phyloP scores from a whole-genome alignment of 2,329 filamentous ascomycete species.

The Cladosporium sp. region DNA sequence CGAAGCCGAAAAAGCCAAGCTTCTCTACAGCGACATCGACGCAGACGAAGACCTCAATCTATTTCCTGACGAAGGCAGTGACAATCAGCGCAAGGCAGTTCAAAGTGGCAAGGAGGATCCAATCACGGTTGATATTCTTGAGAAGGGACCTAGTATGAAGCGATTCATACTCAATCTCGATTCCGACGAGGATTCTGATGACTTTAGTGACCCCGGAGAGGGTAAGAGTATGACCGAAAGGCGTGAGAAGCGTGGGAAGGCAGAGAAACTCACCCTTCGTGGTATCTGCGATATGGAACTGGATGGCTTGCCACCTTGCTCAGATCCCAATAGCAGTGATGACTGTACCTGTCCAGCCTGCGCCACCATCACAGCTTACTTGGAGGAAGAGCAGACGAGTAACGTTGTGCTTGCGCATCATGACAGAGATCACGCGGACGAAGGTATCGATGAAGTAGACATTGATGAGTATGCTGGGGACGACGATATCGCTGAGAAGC shows the following conservation, averaged over 20 bases:
- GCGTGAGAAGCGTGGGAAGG: slow-evolving; percentile 15
- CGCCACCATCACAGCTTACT: neutral
- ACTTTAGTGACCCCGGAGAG: slow-evolving; percentile 14
- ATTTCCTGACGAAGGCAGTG: slow-evolving; percentile 34
- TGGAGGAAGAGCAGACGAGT: neutral
- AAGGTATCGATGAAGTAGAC: neutral
- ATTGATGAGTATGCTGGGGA: neutral
- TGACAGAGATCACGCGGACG: neutral
- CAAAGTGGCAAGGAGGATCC: neutral
- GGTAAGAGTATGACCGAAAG: neutral
- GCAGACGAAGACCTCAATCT: slow-evolving; percentile 39
- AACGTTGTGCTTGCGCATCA: neutral
- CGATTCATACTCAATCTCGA: slow-evolving; percentile 14
- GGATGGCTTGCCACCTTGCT: neutral
- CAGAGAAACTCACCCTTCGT: neutral
- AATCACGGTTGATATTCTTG: neutral
- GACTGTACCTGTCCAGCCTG: neutral
- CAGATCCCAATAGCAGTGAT: neutral
- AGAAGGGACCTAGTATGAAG: neutral
- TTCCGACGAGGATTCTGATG: slow-evolving; percentile 26
- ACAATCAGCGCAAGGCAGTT: neutral
- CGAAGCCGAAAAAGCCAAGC: slow-evolving; percentile 19
- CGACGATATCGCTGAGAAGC: neutral
- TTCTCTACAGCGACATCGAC: slow-evolving; percentile 40
- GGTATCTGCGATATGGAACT: neutral